phyloP scores from a whole-genome alignment of 768 basidiomycete species.

The Boletus fagicola region DNA sequence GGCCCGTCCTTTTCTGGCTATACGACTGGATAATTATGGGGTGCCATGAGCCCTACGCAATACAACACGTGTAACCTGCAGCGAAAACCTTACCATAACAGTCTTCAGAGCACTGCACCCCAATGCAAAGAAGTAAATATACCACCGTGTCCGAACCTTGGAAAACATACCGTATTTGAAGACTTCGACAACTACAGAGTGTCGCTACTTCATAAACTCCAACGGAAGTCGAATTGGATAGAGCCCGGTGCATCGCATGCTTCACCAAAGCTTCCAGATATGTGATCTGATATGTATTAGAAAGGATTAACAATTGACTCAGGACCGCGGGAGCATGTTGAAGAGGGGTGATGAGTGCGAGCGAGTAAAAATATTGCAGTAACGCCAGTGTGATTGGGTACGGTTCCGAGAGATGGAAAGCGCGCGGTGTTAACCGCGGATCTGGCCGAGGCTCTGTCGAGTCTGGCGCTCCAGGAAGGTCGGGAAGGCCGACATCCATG shows the following conservation, averaged over 20 bases:
- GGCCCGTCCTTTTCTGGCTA: conserved; percentile 67
- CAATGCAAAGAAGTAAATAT: conserved; percentile 9
- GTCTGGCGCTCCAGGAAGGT: conserved; percentile 51
- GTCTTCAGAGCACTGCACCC: conserved; percentile 67
- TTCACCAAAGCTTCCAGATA: conserved; percentile 80
- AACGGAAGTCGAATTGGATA: conserved; percentile 82
- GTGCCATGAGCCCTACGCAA: conserved; percentile 14
- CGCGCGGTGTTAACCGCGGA: conserved; percentile 76
- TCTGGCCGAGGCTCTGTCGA: conserved; percentile 59
- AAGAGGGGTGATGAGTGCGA: conserved; percentile 81
- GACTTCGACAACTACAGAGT: conserved; percentile 79
- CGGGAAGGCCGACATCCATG: conserved; percentile 63
- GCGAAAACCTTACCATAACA: conserved; percentile 61
- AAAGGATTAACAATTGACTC: conserved; percentile 79
- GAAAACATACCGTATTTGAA: conserved; percentile 77
- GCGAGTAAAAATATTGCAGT: conserved; percentile 91
- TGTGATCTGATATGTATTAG: conserved; percentile 75
- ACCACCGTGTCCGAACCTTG: conserved; percentile 13
- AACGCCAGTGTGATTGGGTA: conserved; percentile 87
- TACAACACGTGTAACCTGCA: neutral
- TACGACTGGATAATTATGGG: conserved; percentile 53
- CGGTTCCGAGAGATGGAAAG: conserved; percentile 81
- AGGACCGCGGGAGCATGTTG: conserved; percentile 91
- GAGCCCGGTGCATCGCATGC: conserved; percentile 88
- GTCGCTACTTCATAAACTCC: conserved; percentile 96